Conservation (phyloP, 2,329 filamentous ascomycete genomes). For the Ascochyta rabiei region DNA sequence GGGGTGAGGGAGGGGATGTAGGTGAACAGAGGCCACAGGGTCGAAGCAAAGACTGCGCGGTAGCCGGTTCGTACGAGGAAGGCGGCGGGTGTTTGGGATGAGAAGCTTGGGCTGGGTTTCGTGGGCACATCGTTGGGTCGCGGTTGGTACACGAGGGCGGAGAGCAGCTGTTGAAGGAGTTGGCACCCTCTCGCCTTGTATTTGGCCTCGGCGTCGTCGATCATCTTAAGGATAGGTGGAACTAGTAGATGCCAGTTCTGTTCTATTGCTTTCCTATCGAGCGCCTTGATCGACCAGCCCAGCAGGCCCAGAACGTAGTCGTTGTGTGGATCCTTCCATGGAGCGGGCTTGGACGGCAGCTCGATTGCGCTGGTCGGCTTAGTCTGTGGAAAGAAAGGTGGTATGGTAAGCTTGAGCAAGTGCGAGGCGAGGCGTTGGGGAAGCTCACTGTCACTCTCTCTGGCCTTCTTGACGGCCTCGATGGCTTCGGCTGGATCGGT, state of each 20-base stretch:
- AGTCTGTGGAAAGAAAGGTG: slow-evolving; percentile 65
- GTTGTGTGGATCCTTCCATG: slow-evolving; percentile 63
- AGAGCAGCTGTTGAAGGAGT: slow-evolving; percentile 62
- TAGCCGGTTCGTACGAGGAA: slow-evolving; percentile 64
- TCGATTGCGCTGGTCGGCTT: slow-evolving; percentile 55
- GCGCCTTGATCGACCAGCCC: slow-evolving; percentile 63
- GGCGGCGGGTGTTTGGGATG: slow-evolving; percentile 49
- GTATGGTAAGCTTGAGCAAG: slow-evolving; percentile 68
- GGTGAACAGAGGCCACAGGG: slow-evolving; percentile 73
- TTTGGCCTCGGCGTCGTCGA: slow-evolving; percentile 65
- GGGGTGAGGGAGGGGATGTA: slow-evolving; percentile 79
- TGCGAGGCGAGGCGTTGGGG: slow-evolving; percentile 56
- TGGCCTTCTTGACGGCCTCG: slow-evolving; percentile 50
- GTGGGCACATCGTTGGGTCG: not conserved
- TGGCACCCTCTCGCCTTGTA: slow-evolving; percentile 64
- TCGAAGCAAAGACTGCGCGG: slow-evolving; percentile 70
- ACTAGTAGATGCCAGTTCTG: slow-evolving; percentile 71
- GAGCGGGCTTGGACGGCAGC: slow-evolving; percentile 60
- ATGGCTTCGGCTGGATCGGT: slow-evolving; percentile 61
- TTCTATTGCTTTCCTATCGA: slow-evolving; percentile 58
- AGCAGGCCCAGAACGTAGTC: slow-evolving; percentile 63
- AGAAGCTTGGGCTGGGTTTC: slow-evolving; percentile 26
- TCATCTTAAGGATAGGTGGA: slow-evolving; percentile 71
- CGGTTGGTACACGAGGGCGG: slow-evolving; percentile 33
- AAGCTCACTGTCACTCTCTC: slow-evolving; percentile 57